These are phyloP conservation scores for Raddia distichophylla DNA, from an alignment of 176 grass and related monocot genomes.

Conservation along the genomic window DNA sequence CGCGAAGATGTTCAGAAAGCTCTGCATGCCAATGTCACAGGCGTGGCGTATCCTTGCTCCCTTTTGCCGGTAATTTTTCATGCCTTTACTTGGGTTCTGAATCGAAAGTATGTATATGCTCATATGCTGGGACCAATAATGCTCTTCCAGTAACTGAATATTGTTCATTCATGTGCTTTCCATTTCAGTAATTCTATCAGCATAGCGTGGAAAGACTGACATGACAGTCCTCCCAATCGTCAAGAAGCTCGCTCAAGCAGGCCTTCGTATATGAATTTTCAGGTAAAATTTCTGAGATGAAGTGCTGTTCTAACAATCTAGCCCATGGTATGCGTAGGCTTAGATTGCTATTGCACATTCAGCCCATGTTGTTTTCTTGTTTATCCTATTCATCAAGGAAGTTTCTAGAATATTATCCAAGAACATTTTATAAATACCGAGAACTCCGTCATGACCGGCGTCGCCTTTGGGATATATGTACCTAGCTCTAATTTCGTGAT, in stretches of 20 bases:
- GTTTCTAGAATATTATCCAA: too few relatives aligned
- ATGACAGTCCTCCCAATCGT: conserved; percentile 50
- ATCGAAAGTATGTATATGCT: neutral
- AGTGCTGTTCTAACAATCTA: neutral
- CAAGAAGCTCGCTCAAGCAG: conserved; percentile 50
- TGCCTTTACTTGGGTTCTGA: neutral
- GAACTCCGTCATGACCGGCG: too few relatives aligned
- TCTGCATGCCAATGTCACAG: conserved; percentile 41
- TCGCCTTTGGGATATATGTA: too few relatives aligned
- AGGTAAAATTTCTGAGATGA: conserved; percentile 32
- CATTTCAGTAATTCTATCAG: conserved; percentile 25
- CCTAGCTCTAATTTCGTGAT: too few relatives aligned
- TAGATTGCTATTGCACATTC: neutral
- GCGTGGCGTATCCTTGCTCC: neutral
- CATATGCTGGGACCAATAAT: neutral
- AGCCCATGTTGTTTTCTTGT: too few relatives aligned
- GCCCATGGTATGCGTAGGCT: neutral
- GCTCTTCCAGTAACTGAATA: neutral
- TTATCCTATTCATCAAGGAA: too few relatives aligned
- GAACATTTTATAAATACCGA: neutral
- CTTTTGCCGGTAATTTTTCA: conserved; percentile 39
- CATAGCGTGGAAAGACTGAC: conserved; percentile 39
- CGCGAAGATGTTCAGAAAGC: conserved; percentile 53
- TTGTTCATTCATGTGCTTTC: neutral
- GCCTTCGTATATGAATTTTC: conserved; percentile 58